Evolutionary conservation across 2,329 filamentous ascomycete genomes (phyloP).

Genomic region (Pseudogymnoascus sp.): DNA sequence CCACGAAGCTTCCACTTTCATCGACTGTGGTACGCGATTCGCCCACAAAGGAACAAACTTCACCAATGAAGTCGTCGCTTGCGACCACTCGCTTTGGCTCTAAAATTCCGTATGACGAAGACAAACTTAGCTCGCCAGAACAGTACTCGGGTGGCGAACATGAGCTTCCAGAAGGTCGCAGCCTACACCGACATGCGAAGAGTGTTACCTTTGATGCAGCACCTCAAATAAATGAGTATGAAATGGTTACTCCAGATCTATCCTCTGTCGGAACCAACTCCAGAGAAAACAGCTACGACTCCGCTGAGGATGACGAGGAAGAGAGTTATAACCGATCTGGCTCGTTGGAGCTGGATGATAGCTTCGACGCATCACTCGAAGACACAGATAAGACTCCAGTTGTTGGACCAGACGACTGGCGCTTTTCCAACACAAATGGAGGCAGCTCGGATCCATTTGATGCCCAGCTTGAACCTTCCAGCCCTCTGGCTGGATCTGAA

Average conservation of each 20-base stretch:
- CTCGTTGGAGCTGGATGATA: conserved; percentile 61
- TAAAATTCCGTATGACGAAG: conserved; percentile 55
- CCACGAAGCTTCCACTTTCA: conserved; percentile 35
- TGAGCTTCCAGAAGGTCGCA: conserved; percentile 56
- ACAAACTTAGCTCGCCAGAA: conserved; percentile 60
- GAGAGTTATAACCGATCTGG: conserved; percentile 45
- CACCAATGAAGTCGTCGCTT: conserved; percentile 85
- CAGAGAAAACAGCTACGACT: conserved; percentile 87
- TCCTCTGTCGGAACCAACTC: conserved; percentile 86
- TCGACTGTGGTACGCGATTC: conserved; percentile 28
- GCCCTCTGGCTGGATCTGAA: conserved; percentile 44
- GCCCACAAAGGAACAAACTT: conserved; percentile 63
- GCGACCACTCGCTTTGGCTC: conserved; percentile 60
- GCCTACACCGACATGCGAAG: conserved; percentile 78
- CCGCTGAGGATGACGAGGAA: conserved; percentile 65
- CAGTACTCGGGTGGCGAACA: conserved; percentile 54
- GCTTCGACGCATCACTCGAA: conserved; percentile 91
- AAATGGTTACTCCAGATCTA: conserved; percentile 94
- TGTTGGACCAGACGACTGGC: conserved; percentile 95
- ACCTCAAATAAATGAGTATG: conserved; percentile 93
- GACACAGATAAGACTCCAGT: conserved; percentile 96
- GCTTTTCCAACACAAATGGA: conserved; percentile 53
- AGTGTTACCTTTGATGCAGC: conserved; percentile 95
- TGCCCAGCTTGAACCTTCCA: conserved; percentile 35
- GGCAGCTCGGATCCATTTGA: conserved; percentile 17